A percentile compares a stretch with the other conserved stretches of the same genome.
Conservation (phyloP, 78 protist species). For the Dictyostelium citrinum region DNA sequence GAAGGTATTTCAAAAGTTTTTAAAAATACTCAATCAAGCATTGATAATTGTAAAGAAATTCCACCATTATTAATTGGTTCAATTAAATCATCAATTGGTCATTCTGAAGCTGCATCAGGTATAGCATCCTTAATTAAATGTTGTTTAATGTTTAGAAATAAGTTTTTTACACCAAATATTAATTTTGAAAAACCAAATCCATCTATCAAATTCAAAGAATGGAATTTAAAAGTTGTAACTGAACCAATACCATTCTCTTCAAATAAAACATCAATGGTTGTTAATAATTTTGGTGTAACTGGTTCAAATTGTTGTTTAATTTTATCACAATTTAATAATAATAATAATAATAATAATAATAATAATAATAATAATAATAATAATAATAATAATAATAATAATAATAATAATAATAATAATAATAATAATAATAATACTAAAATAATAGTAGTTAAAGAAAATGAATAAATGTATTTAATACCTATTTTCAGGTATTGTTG, state of each 20-base stretch:
- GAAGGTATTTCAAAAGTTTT: constrained; percentile 36
- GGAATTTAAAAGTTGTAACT: constrained; percentile 52
- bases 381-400: too few species aligned
- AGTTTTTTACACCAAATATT: constrained; percentile 39
- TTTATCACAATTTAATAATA: background rate
- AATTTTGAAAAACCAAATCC: constrained; percentile 69
- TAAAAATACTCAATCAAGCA: too few species aligned
- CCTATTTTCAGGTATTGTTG: background rate
- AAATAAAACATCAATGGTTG: background rate
- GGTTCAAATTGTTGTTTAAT: constrained; percentile 85
- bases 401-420: too few species aligned
- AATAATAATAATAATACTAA: too few species aligned
- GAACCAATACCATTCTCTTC: constrained; percentile 7
- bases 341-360: too few species aligned
- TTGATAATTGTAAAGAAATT: too few species aligned
- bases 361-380: background rate
- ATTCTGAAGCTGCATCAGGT: constrained; percentile 51
- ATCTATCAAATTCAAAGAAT: constrained; percentile 23
- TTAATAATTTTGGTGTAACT: constrained; percentile 83
- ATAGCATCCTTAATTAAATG: constrained; percentile 35
- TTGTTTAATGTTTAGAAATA: constrained; percentile 31
- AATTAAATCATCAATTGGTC: constrained; percentile 36
- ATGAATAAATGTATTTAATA: too few species aligned
- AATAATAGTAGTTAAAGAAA: too few species aligned
- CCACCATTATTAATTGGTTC: background rate